phyloP scores from a whole-genome alignment of 1,139 yeast species.

The Blastobotrys serpentis region DNA sequence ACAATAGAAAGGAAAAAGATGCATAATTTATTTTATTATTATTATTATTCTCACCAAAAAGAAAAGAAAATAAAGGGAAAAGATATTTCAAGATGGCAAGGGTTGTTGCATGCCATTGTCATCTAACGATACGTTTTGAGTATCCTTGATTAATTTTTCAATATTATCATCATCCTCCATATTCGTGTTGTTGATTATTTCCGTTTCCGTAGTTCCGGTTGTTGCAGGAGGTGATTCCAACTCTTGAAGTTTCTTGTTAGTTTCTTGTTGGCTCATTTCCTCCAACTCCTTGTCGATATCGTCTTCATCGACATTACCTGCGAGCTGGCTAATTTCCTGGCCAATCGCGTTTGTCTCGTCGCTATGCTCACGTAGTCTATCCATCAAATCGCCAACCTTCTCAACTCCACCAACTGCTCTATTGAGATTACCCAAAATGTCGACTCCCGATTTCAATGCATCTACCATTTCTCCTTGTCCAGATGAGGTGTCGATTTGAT shows the following conservation, averaged over 20 bases:
- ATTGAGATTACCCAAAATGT: constrained; percentile 35
- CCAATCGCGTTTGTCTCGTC: constrained; percentile 38
- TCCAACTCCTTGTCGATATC: constrained; percentile 36
- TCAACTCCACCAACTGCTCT: constrained; percentile 38
- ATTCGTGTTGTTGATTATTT: too few relatives aligned
- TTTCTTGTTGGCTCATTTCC: constrained; percentile 23
- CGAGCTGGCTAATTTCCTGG: constrained; percentile 30
- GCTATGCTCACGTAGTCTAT: constrained; percentile 36
- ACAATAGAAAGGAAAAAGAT: constrained; percentile 19
- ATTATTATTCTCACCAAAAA: not conserved
- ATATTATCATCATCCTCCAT: constrained; percentile 7
- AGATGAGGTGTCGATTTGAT: constrained; percentile 32
- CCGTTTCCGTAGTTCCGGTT: too few relatives aligned
- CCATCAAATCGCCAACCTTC: constrained; percentile 38
- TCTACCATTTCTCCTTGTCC: constrained; percentile 31
- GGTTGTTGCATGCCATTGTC: constrained; percentile 3
- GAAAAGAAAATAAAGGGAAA: not conserved
- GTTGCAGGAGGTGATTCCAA: constrained; percentile 11
- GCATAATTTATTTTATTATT: not conserved
- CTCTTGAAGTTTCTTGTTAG: constrained; percentile 6
- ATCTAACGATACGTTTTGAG: constrained; percentile 8
- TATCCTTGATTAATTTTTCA: constrained; percentile 10
- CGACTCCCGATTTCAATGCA: constrained; percentile 36
- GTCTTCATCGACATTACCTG: constrained; percentile 30
- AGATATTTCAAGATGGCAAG: not conserved